phyloP scores from a whole-genome alignment of 2,329 filamentous ascomycete species.

The Botrytis cinerea region DNA sequence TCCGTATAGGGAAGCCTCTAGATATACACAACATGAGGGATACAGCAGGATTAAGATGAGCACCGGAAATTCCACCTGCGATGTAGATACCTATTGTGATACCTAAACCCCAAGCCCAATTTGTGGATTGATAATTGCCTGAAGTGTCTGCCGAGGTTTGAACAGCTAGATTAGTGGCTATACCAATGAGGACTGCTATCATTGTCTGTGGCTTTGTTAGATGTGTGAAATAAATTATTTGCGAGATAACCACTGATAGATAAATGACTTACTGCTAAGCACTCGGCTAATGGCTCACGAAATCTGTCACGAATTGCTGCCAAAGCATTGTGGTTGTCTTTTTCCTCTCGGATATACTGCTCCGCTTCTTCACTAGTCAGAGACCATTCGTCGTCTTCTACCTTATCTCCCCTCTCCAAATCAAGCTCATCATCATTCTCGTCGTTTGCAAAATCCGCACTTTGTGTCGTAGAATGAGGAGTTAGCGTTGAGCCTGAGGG shows the following conservation, averaged over 20 bases:
- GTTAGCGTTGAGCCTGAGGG: background rate
- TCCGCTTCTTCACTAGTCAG: slow-evolving; percentile 29
- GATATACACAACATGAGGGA: slow-evolving; percentile 50
- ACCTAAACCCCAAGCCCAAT: slow-evolving; percentile 55
- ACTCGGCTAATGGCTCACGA: slow-evolving; percentile 53
- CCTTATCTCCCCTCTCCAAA: slow-evolving; percentile 20
- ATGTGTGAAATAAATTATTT: background rate
- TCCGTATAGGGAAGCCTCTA: slow-evolving; percentile 54
- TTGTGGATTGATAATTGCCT: slow-evolving; percentile 48
- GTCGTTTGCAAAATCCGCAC: background rate
- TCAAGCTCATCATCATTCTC: background rate
- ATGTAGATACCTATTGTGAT: slow-evolving; percentile 54
- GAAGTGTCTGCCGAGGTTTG: slow-evolving; percentile 32
- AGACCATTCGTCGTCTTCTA: slow-evolving; percentile 21
- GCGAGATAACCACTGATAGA: background rate
- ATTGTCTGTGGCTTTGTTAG: slow-evolving; percentile 23
- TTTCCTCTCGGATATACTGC: slow-evolving; percentile 26
- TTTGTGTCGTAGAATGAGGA: slow-evolving; percentile 5
- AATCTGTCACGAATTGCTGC: slow-evolving; percentile 51
- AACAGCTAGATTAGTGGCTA: slow-evolving; percentile 51
- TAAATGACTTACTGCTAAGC: slow-evolving; percentile 43
- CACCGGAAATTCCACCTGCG: slow-evolving; percentile 50
- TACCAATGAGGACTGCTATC: slow-evolving; percentile 45
- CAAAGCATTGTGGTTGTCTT: slow-evolving; percentile 39
- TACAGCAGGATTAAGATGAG: slow-evolving; percentile 49